Evolutionary conservation across 805 yeast species (phyloP).

Genomic region (Ogataea salicorniae): DNA sequence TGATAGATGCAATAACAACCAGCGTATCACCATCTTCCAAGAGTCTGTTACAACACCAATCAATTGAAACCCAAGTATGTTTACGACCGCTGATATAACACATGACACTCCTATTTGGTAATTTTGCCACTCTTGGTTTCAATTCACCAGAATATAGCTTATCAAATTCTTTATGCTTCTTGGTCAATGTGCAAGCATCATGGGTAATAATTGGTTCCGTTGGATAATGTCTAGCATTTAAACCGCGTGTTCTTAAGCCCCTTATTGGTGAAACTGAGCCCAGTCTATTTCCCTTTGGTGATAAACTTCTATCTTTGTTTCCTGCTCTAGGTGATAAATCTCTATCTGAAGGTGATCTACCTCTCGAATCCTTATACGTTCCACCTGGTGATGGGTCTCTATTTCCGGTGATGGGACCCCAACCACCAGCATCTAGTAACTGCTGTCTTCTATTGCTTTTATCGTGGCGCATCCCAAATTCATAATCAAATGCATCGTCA

Average conservation of each 20-base stretch:
- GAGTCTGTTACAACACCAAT: conserved; percentile 55
- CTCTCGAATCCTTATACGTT: conserved; percentile 3
- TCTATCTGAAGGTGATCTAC: conserved; percentile 17
- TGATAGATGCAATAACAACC: conserved; percentile 53
- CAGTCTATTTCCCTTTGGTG: conserved; percentile 16
- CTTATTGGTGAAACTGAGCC: conserved; percentile 22
- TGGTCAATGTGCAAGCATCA: conserved; percentile 40
- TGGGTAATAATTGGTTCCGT: conserved; percentile 34
- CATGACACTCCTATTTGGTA: conserved; percentile 51
- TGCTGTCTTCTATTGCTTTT: conserved; percentile 8
- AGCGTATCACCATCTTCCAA: conserved; percentile 63
- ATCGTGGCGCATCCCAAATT: conserved; percentile 13
- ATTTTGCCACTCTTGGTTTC: conserved; percentile 26
- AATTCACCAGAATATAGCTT: conserved; percentile 37
- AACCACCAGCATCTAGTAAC: conserved; percentile 17
- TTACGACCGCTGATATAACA: conserved; percentile 65
- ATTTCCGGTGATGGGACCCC: conserved; percentile 18
- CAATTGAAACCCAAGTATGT: conserved; percentile 81
- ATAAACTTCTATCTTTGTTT: conserved; percentile 17
- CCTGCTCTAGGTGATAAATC: conserved; percentile 15
- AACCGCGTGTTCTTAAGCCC: conserved; percentile 4
- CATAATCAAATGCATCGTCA: conserved; percentile 19
- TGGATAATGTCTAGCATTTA: conserved; percentile 24
- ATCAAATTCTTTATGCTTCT: conserved; percentile 44
- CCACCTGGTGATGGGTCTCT: conserved; percentile 21